A percentile compares a stretch with the other conserved stretches of the same genome.
phyloP scores from a whole-genome alignment of 345 rosid genomes.

The Eucalyptus marginata region DNA sequence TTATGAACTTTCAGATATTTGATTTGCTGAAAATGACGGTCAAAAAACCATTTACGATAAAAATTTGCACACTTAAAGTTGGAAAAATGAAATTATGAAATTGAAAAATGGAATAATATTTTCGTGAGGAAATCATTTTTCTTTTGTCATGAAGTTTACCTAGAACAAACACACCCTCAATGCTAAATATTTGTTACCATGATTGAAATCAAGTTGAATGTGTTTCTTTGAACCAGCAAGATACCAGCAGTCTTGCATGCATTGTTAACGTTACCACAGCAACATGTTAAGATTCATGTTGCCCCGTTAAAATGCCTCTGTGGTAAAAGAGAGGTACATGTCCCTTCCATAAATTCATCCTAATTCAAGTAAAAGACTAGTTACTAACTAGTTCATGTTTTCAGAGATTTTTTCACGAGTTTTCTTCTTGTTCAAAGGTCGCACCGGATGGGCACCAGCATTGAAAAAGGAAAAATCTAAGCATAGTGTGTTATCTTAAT shows the following conservation, averaged over 20 bases:
- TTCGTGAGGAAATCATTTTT: neutral
- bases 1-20: rapidly evolving
- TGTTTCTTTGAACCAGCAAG: neutral
- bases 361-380: neutral
- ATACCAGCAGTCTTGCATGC: neutral
- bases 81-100: neutral
- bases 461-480: neutral
- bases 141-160: neutral
- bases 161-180: neutral
- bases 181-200: neutral
- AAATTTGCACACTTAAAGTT: neutral
- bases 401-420: neutral
- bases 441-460: too few relatives aligned
- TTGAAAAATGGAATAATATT: neutral
- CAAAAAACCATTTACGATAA: neutral
- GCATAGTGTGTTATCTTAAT: neutral
- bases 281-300: neutral
- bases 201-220: neutral
- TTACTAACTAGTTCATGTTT: neutral
- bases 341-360: neutral
- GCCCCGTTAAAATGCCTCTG: neutral
- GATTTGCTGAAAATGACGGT: neutral
- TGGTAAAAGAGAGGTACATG: neutral
- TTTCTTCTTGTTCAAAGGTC: neutral
- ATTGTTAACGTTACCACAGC: neutral